A percentile compares a stretch with the other conserved stretches of the same genome.
phyloP scores from a whole-genome alignment of 495 filamentous ascomycete species.

The Xylaria palmicola region DNA sequence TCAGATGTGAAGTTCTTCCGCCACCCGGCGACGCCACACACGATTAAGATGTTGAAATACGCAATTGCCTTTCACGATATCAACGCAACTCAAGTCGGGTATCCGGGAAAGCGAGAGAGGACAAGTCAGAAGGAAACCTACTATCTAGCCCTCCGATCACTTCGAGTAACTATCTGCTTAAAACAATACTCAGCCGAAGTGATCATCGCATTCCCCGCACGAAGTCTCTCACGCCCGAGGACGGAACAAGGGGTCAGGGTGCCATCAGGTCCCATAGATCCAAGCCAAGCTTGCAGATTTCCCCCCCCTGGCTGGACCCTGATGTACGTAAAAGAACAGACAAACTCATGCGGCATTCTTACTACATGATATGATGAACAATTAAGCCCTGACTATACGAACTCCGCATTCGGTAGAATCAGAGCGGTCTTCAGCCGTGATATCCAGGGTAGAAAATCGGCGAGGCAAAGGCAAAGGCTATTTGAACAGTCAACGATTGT shows the following conservation, averaged over 20 bases:
- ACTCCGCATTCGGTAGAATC: neutral
- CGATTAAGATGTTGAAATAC: neutral
- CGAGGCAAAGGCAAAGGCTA: neutral
- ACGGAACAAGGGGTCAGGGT: neutral
- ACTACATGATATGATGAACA: neutral
- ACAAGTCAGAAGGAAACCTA: neutral
- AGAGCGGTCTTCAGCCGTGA: neutral
- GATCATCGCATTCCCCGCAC: neutral
- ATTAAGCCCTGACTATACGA: neutral
- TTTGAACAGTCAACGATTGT: neutral
- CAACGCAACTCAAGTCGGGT: neutral
- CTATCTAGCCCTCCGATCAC: neutral
- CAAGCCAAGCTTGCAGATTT: conserved; percentile 2
- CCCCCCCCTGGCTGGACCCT: neutral
- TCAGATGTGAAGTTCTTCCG: neutral
- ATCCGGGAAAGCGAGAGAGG: neutral
- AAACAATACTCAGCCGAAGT: neutral
- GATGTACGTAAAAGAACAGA: neutral
- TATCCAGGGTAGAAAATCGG: neutral
- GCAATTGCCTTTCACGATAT: neutral
- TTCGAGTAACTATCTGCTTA: neutral
- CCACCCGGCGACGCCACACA: neutral
- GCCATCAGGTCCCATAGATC: neutral
- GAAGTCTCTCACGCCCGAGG: neutral
- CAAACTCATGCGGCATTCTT: conserved; percentile 1